phyloP scores from a whole-genome alignment of 257 asterid genomes.

The Orobanche coerulescens region DNA sequence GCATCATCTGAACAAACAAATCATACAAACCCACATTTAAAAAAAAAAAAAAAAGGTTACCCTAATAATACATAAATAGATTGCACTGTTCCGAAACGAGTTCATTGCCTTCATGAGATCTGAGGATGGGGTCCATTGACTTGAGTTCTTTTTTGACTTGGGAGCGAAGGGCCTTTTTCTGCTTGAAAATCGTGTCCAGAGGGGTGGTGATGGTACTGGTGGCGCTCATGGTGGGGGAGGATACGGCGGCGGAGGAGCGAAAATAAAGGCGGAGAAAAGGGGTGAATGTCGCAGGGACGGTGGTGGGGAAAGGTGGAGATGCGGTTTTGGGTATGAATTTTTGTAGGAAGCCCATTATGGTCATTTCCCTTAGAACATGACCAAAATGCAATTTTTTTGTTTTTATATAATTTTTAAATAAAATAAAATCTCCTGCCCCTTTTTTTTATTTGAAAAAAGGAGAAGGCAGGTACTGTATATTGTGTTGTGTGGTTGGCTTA shows the following conservation, averaged over 20 bases:
- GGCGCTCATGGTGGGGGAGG: constrained; percentile 54
- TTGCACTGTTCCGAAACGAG: constrained; percentile 1
- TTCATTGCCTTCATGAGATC: constrained; percentile 66
- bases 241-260: constrained; percentile 22
- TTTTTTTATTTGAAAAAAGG: too few relatives aligned
- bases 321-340: constrained; percentile 25
- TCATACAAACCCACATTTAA: constrained; percentile 16
- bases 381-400: not conserved
- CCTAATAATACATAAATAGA: not conserved
- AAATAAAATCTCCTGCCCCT: too few relatives aligned
- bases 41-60: not conserved
- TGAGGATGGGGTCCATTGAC: constrained; percentile 65
- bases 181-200: constrained; percentile 57
- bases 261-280: constrained; percentile 13
- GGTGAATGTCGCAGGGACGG: constrained; percentile 7
- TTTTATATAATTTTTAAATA: not conserved
- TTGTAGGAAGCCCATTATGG: constrained; percentile 22
- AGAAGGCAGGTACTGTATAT: too few relatives aligned
- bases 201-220: constrained; percentile 18
- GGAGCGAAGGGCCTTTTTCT: constrained; percentile 57
- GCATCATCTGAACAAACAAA: constrained; percentile 55
- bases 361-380: constrained; percentile 21
- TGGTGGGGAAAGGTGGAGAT: constrained; percentile 20
- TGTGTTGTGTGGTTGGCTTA: too few relatives aligned
- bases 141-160: constrained; percentile 66